A percentile compares a stretch with the other conserved stretches of the same genome.
Conservation (phyloP, 495 filamentous ascomycete genomes). For the Podospora australis region DNA sequence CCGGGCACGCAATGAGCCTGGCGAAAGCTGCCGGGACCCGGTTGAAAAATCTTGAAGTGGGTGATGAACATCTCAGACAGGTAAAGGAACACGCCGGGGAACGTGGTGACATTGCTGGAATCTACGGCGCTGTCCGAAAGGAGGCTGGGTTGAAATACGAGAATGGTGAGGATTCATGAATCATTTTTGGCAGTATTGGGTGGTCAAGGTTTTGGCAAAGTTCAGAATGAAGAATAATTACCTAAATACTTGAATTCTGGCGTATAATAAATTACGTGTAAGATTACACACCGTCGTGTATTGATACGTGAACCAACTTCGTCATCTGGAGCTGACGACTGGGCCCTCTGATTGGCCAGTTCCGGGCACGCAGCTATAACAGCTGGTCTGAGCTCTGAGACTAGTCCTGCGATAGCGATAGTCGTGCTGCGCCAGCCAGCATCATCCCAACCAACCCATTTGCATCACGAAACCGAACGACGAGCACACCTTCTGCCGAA, state of each 20-base stretch:
- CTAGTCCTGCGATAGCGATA: too few species aligned
- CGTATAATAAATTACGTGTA: too few species aligned
- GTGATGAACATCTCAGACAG: slow-evolving; percentile 54
- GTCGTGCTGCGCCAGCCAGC: too few species aligned
- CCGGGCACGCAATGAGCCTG: slow-evolving; percentile 63
- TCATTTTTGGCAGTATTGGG: too few species aligned
- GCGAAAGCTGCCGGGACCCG: slow-evolving; percentile 55
- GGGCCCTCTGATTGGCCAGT: too few species aligned
- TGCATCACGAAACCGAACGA: background rate
- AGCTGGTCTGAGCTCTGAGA: slow-evolving; percentile 10
- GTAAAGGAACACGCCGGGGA: slow-evolving; percentile 68
- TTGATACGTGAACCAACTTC: too few species aligned
- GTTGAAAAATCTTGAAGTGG: slow-evolving; percentile 60
- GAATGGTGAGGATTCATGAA: slow-evolving; percentile 24
- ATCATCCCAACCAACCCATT: slow-evolving; percentile 6
- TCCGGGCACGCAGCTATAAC: slow-evolving; percentile 6
- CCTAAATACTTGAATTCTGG: too few species aligned
- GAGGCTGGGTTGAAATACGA: slow-evolving; percentile 67
- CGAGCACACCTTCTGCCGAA: background rate
- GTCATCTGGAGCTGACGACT: too few species aligned
- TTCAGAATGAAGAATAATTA: background rate
- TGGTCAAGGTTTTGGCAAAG: background rate
- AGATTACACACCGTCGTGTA: too few species aligned
- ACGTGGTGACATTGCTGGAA: slow-evolving; percentile 74
- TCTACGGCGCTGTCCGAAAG: slow-evolving; percentile 71